Base-by-base conservation (phyloP, 1,284 basidiomycete genomes). In the Porodaedalea pini region DNA sequence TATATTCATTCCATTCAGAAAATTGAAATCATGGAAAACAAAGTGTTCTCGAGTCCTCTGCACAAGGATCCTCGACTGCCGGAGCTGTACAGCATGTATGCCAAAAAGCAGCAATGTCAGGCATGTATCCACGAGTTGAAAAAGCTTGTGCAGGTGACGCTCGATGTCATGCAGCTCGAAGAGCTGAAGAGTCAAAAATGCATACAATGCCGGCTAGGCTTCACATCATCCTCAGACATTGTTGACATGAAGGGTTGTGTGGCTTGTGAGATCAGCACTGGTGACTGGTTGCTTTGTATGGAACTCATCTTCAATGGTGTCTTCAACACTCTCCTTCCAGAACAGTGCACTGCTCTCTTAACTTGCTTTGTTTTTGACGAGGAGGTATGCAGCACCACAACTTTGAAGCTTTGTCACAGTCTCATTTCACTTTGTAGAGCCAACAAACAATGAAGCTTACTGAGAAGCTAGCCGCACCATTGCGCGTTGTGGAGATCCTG, bases 171-270 rank as follows among this genome's bases (percentile, higher is more conserved):
- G 53, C 96, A 99, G 70, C 83, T 99, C 52, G 97, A 99, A 71
- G 97, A 99, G 71, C 86, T 99, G 67, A 98, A 97, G 73, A 88
- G 87, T 65, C 82, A 97, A 53, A 99, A 99, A 73, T 90, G 96
- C 21, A 94, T 98, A 0, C 79, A 99, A 13, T 82, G 97, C 32
- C 83, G 96, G 34, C 74, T 99, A 2, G 95, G 91, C 0, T 99
- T 99, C 75, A 95, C 94, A 0, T 89, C 82, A 3, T 71, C 85
- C 2, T 83, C 89, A 2, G 97, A 98, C 69, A 96, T 99, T 54
- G 94, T 98, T 11, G 95, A 98, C 69, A 88, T 96, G 80, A 99
- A 99, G 74, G 97, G 97, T 0, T 81, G 97, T 43, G 97, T 99
- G 0, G 97, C 97, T 15, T 99, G 97, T 71, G 97, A 99, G 75